Base-by-base conservation (phyloP, 202 grass and related monocot species). In the Setaria viridis region DNA sequence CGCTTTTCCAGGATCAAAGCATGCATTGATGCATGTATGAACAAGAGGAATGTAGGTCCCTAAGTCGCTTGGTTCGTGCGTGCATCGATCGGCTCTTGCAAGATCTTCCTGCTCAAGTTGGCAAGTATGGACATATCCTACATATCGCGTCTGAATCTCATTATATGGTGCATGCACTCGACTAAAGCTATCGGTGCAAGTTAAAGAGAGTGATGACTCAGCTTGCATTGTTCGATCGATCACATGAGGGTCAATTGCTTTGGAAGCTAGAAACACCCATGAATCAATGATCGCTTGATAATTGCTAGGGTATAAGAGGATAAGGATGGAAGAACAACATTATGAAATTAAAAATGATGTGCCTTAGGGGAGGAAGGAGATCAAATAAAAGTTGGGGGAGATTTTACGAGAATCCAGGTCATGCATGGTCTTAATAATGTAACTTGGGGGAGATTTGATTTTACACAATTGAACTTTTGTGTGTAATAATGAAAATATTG, bases 41-140 rank as follows among this genome's bases (percentile, higher is more conserved):
- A 70, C 49, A 19, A 67, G 58, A 46, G 47, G 85, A 80, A 86
- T 86, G 85, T 86, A 86, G 84, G 84, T 80, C 62, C 68, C 85
- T 47, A 80, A 47, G 58, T n/a, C 14, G 6, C 17, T 45, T 10
- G 3, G 21, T 66, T 17, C 32, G 21, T 15, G 5, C 37, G 2
- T 51, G 21, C 76, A 64, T 55, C 68, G 33, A 63, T 80, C 7
- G 11, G 59, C 46, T 9, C 33, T 12, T 42, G 56, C 20, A 64
- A 34, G 56, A 72, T 86, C 56, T 72, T 30, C 43, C 55, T 69
- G 3, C 25, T 69, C 50, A 76, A 39, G 59, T 65, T 66, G 70
- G 51, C 58, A 64, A 7, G 50, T 10, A 57, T 20, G 41, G 7
- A 13, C 43, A 71, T 14, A 48, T 47, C 20, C 43, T 11, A 45